Base-by-base conservation (phyloP, 306 rosid genomes). In the Pyrus communis region DNA sequence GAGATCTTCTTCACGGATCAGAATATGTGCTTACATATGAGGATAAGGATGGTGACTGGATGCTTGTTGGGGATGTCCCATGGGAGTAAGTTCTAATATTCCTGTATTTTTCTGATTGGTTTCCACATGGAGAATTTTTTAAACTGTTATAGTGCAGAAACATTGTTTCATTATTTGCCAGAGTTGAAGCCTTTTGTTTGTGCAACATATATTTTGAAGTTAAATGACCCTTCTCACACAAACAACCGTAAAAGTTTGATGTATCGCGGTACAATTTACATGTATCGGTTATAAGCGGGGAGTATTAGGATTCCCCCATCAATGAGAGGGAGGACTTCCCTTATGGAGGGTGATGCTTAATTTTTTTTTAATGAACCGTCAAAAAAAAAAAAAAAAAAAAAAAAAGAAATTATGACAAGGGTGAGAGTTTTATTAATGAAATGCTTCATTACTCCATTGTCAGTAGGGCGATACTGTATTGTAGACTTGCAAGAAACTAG, bases 11-110 rank as follows among this genome's bases (percentile, higher is more conserved):
- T 65, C 93, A 95, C 30, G 97, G 99, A 77, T 95, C 99, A 35
- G 99, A 95, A 77, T 92, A 89, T 67, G 99, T 95, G 52, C 96
- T 92, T 71, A 90, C 96, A 14, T 92, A 89, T 15, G 97, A 95
- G 81, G 99, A 95, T 80, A 92, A 87, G 82, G 99, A 95, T 78
- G 93, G 96, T 25, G 99, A 95, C 74, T 95, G 99, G 99, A 95
- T 95, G 99, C 99, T 95, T 85, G 99, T 95, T 61, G 99, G 99
- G 81, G 99, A 95, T 85, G 96, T 95, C 21, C 99, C 96, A 0
- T 95, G 99, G 97, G 96, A 86, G 99, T 92, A 88, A 91, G 96
- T 90, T 71, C 68, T 43, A 45, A 43, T 73, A 21, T 51, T 40
- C 52, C 22, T 0, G 11, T 70, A 28, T 63, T 80, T 75, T 45